phyloP scores from a whole-genome alignment of 1,139 yeast genomes.

The Candida freyschussii region DNA sequence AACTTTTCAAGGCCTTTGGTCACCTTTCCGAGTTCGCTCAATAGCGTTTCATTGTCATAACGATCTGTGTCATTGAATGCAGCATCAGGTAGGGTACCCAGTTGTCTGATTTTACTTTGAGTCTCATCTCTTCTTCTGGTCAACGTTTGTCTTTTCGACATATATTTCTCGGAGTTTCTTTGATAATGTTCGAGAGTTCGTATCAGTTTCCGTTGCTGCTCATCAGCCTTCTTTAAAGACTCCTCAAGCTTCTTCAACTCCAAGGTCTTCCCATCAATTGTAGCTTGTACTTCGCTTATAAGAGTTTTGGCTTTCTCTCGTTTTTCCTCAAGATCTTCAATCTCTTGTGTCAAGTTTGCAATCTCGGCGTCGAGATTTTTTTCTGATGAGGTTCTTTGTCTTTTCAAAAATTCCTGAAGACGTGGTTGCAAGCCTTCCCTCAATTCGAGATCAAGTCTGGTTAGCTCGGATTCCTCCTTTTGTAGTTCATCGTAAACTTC shows the following conservation, averaged over 20 bases:
- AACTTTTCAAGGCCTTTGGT: constrained; percentile 58
- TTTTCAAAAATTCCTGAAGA: constrained; percentile 29
- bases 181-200: constrained; percentile 58
- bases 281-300: constrained; percentile 28
- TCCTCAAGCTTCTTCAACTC: constrained; percentile 34
- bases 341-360: constrained; percentile 29
- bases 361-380: constrained; percentile 21
- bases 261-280: constrained; percentile 25
- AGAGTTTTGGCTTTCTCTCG: constrained; percentile 31
- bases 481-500: constrained; percentile 40
- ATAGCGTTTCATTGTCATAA: constrained; percentile 42
- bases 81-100: constrained; percentile 86
- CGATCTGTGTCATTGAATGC: constrained; percentile 49
- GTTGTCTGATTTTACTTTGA: constrained; percentile 67
- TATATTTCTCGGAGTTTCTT: constrained; percentile 59
- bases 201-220: constrained; percentile 50
- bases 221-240: constrained; percentile 46
- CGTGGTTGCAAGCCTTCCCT: constrained; percentile 48
- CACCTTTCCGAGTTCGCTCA: constrained; percentile 50
- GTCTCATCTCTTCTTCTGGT: constrained; percentile 65
- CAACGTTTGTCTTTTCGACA: constrained; percentile 61
- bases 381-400: constrained; percentile 15
- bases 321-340: constrained; percentile 29
- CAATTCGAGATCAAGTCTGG: constrained; percentile 53
- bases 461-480: constrained; percentile 46